These are phyloP conservation scores for Pilobolus umbonatus DNA, from an alignment of 192 early-diverging fungal species.

Conservation along the genomic window DNA sequence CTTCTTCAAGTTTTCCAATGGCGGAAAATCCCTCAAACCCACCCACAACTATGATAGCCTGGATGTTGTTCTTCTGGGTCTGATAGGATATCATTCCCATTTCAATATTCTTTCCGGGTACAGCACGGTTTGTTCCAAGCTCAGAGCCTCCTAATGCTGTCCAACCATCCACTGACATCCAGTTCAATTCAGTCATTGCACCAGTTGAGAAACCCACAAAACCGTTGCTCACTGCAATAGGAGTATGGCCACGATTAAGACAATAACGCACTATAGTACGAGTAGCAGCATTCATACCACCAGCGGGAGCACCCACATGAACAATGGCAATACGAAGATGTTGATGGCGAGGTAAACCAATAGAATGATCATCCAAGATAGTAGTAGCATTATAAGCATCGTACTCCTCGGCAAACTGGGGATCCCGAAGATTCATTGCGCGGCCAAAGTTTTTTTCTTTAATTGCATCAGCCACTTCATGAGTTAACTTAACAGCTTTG, in stretches of 20 bases:
- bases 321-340: slow-evolving; percentile 85
- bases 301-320: slow-evolving; percentile 93
- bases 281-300: slow-evolving; percentile 97
- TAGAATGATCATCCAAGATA: slow-evolving; percentile 33
- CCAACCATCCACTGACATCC: slow-evolving; percentile 89
- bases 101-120: slow-evolving; percentile 66
- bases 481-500: slow-evolving; percentile 89
- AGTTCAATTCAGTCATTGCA: slow-evolving; percentile 70
- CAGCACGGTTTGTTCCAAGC: slow-evolving; percentile 91
- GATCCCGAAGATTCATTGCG: slow-evolving; percentile 89
- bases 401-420: slow-evolving; percentile 70
- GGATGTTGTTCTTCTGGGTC: slow-evolving; percentile 86
- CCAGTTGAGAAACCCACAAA: slow-evolving; percentile 85
- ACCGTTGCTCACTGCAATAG: slow-evolving; percentile 88
- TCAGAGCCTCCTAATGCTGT: slow-evolving; percentile 87
- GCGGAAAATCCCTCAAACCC: slow-evolving; percentile 94
- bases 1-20: slow-evolving; percentile 64
- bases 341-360: slow-evolving; percentile 32
- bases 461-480: slow-evolving; percentile 83
- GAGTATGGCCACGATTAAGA: slow-evolving; percentile 81
- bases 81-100: slow-evolving; percentile 88
- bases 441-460: slow-evolving; percentile 72
- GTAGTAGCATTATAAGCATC: slow-evolving; percentile 61
- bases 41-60: slow-evolving; percentile 90
- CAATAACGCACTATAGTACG: slow-evolving; percentile 79